Conservation (phyloP, 371 early-diverging fungal genomes). For the Rozella allomycis region DNA sequence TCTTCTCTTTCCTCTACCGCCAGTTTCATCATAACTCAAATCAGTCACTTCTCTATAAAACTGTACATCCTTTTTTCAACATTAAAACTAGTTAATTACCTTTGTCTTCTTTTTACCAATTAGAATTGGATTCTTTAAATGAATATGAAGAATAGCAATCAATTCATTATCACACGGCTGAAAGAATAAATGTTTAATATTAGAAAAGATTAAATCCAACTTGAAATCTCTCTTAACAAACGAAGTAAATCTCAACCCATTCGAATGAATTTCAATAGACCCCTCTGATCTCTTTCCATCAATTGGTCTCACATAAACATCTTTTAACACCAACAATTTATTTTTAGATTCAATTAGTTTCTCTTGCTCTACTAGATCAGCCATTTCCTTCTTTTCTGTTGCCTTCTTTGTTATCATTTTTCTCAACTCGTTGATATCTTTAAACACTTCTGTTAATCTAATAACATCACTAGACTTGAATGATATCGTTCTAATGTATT, state of each 20-base stretch:
- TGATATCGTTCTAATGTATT: slow-evolving; percentile 68
- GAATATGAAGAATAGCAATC: slow-evolving; percentile 83
- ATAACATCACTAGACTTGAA: slow-evolving; percentile 65
- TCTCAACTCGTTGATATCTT: slow-evolving; percentile 64
- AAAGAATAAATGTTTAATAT: slow-evolving; percentile 94
- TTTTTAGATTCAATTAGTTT: slow-evolving; percentile 55
- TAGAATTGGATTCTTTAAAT: slow-evolving; percentile 88
- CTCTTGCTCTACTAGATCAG: slow-evolving; percentile 86
- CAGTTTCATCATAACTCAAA: slow-evolving; percentile 88
- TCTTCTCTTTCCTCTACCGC: slow-evolving; percentile 66
- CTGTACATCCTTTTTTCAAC: slow-evolving; percentile 63
- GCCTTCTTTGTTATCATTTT: slow-evolving; percentile 48
- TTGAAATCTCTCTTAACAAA: slow-evolving; percentile 2
- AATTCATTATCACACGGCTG: slow-evolving; percentile 94
- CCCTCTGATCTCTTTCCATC: slow-evolving; percentile 75
- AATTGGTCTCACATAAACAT: slow-evolving; percentile 1
- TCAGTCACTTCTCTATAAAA: slow-evolving; percentile 95
- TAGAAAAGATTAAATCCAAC: slow-evolving; percentile 80
- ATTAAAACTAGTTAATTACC: slow-evolving; percentile 8
- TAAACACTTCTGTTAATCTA: slow-evolving; percentile 61
- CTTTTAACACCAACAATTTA: not conserved
- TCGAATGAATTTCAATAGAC: slow-evolving; percentile 78
- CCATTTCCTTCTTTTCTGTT: slow-evolving; percentile 77
- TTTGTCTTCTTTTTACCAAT: slow-evolving; percentile 94
- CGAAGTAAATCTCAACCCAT: slow-evolving; percentile 73